Percentiles rank a stretch among this genome's conserved stretches.
Evolutionary conservation across 306 rosid species (phyloP).

Genomic region (Canavalia ensiformis): DNA sequence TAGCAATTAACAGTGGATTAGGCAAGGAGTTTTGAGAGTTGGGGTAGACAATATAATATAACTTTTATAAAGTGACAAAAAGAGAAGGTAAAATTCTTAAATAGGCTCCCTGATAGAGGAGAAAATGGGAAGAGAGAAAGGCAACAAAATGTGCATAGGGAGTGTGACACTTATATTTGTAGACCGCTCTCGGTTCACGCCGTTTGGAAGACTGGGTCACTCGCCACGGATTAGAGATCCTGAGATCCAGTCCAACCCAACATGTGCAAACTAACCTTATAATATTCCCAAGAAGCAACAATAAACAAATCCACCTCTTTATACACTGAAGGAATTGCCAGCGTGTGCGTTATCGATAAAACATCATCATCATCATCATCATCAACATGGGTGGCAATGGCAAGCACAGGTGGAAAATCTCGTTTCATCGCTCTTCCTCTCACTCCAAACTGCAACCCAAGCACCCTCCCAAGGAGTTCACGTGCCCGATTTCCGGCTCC

Average conservation of each 20-base stretch:
- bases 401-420: constrained; percentile 76
- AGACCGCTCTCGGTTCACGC: neutral
- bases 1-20: neutral
- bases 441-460: constrained; percentile 41
- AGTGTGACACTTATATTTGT: too few species aligned
- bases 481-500: constrained; percentile 72
- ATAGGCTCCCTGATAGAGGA: neutral
- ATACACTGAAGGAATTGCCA: neutral
- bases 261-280: neutral
- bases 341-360: neutral
- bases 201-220: neutral
- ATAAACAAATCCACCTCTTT: neutral
- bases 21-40: neutral
- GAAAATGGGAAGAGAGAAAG: too few species aligned
- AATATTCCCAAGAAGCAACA: neutral
- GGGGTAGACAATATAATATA: neutral
- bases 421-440: constrained; percentile 68
- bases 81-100: neutral
- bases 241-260: neutral
- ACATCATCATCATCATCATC: too few species aligned
- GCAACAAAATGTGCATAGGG: too few species aligned
- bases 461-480: constrained; percentile 67
- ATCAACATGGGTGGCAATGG: constrained; percentile 73
- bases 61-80: neutral
- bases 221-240: neutral